Conservation (phyloP, 371 early-diverging fungal species). For the Sporodiniella umbellata region DNA sequence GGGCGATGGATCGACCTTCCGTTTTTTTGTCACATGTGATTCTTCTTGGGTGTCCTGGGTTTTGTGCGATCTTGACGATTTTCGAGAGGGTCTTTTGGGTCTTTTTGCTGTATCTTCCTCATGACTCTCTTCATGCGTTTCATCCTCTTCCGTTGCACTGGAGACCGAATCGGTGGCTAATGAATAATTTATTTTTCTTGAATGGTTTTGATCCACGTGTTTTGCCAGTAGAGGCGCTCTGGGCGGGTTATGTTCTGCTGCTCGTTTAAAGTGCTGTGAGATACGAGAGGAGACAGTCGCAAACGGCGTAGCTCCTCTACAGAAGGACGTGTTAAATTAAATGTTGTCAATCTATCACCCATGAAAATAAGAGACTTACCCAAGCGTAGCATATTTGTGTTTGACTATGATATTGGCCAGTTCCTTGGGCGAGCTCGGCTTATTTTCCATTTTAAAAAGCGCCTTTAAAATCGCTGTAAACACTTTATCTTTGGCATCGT, state of each 20-base stretch:
- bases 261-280: constrained; percentile 82
- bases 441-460: constrained; percentile 68
- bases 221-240: constrained; percentile 70
- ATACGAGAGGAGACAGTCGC: constrained; percentile 90
- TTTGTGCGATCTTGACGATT: not conserved
- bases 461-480: constrained; percentile 81
- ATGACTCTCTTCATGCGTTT: not conserved
- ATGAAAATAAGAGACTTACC: constrained; percentile 57
- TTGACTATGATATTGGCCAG: constrained; percentile 74
- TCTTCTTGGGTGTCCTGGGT: not conserved
- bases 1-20: not conserved
- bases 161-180: constrained; percentile 47
- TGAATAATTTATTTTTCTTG: constrained; percentile 78
- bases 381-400: constrained; percentile 71
- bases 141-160: not conserved
- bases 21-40: not conserved
- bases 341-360: constrained; percentile 1
- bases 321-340: not conserved
- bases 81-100: not conserved
- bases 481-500: constrained; percentile 81
- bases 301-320: constrained; percentile 80
- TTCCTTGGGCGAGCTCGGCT: constrained; percentile 80
- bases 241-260: constrained; percentile 73
- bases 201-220: constrained; percentile 69
- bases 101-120: not conserved